Evolutionary conservation across 2,329 filamentous ascomycete species (phyloP), one percentile per base, ranked within the genome.

Genomic region (Botrytis sinoallii): DNA sequence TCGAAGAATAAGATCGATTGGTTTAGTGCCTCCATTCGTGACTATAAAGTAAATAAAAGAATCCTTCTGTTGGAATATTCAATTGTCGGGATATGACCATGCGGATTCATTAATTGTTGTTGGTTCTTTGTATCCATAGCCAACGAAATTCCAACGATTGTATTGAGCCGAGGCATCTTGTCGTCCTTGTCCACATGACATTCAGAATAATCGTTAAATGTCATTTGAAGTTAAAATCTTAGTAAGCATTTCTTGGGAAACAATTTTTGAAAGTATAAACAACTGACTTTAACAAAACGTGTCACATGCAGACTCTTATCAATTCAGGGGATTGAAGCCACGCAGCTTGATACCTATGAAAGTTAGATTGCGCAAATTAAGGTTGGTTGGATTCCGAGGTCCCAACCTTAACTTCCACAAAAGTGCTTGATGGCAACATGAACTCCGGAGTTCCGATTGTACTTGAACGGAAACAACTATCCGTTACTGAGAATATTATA

Each of bases 361-460:
- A 25, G 42, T 35, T 63, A 40, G 38, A 29, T 42, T 42, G 16
- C 25, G 25, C 8, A 4, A 25, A 63, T 42, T 42, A 42, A 40
- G 60, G 2, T 42, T 60, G 16, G 35, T 20, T 12, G 4, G 59
- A 35, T 25, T 38, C n/a, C n/a, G n/a, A n/a, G n/a, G n/a, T n/a
- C 35, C 4, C 12, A 16, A 61, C 59, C 25, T n/a, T 29, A 7
- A 63, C 25, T 40, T 42, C 7, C 38, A 63, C 60, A 18, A 42
- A 4, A 2, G 12, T 12, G 1, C 6, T 18, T 63, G 25, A 63
- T 16, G 2, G 38, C 25, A 20, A 9, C 38, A 42, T 63, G 22
- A 0, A 29, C 9, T 29, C 25, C 14, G 12, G n/a, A 18, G n/a
- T n/a, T n/a, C 10, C 38, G 3, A 2, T 40, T 6, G 0, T 12